Percentiles rank a stretch among this genome's conserved stretches.
phyloP scores from a whole-genome alignment of 140 eudicot species.

The Erigeron philadelphicus region DNA sequence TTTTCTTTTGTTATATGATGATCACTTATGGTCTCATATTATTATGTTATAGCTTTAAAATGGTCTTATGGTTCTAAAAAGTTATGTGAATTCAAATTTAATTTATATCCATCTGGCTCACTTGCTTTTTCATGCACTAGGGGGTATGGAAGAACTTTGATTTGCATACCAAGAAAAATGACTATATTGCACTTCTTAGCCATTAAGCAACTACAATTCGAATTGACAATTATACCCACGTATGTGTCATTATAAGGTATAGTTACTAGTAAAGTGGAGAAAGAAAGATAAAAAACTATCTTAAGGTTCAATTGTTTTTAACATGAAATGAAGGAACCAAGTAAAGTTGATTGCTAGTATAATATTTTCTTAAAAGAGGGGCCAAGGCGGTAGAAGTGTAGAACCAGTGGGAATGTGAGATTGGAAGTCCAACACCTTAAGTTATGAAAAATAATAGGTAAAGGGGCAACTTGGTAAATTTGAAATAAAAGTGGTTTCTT shows the following conservation, averaged over 20 bases:
- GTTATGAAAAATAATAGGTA: constrained; percentile 36
- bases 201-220: constrained; percentile 39
- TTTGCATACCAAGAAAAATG: constrained; percentile 27
- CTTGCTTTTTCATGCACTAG: constrained; percentile 40
- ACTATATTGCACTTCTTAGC: constrained; percentile 50
- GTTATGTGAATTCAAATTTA: constrained; percentile 34
- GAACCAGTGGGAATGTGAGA: not conserved
- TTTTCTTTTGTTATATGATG: constrained; percentile 27
- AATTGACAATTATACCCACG: constrained; percentile 17
- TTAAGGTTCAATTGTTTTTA: not conserved
- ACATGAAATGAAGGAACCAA: not conserved
- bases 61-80: constrained; percentile 25
- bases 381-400: not conserved
- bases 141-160: constrained; percentile 34
- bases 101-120: constrained; percentile 32
- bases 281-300: too few relatives aligned
- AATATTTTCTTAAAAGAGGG: not conserved
- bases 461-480: constrained; percentile 29
- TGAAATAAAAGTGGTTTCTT: constrained; percentile 26
- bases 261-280: too few relatives aligned
- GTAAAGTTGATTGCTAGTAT: not conserved
- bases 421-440: constrained; percentile 26
- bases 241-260: not conserved
- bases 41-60: constrained; percentile 20
- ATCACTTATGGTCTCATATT: constrained; percentile 14